A percentile compares a stretch with the other conserved stretches of the same genome.
Conservation (phyloP, 345 rosid genomes). For the Adansonia digitata region DNA sequence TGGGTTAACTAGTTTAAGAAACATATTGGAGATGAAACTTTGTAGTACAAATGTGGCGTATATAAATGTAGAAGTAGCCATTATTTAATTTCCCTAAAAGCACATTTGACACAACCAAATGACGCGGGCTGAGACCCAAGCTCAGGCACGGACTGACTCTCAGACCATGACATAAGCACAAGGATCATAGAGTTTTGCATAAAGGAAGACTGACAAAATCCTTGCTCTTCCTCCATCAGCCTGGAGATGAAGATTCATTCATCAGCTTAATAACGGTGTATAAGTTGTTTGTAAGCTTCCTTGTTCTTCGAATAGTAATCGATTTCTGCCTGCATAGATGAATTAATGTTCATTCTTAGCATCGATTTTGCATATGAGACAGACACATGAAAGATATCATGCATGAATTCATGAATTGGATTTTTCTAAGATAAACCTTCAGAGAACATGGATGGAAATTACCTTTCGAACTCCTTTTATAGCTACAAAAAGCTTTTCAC, state of each 20-base stretch:
- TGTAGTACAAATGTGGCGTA: neutral
- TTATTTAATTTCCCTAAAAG: too few species aligned
- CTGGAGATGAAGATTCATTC: neutral
- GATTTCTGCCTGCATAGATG: conserved; percentile 34
- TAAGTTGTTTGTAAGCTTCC: conserved; percentile 73
- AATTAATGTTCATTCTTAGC: neutral
- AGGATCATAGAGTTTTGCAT: neutral
- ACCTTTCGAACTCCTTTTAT: conserved; percentile 88
- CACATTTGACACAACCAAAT: neutral
- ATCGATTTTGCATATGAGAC: neutral
- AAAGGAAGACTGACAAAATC: neutral
- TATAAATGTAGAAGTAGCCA: neutral
- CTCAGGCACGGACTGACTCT: too few species aligned
- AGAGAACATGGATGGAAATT: neutral
- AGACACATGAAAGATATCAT: neutral
- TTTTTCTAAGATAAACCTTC: neutral
- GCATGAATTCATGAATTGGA: neutral
- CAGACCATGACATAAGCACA: too few species aligned
- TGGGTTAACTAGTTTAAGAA: neutral
- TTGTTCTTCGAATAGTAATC: conserved; percentile 50
- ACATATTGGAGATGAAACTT: neutral
- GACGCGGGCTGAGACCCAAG: too few species aligned
- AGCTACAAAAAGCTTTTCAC: conserved; percentile 67
- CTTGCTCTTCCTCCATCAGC: neutral
- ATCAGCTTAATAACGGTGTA: conserved; percentile 55